Base-by-base conservation (phyloP, 2,329 filamentous ascomycete genomes). In the Xylaria sp. region DNA sequence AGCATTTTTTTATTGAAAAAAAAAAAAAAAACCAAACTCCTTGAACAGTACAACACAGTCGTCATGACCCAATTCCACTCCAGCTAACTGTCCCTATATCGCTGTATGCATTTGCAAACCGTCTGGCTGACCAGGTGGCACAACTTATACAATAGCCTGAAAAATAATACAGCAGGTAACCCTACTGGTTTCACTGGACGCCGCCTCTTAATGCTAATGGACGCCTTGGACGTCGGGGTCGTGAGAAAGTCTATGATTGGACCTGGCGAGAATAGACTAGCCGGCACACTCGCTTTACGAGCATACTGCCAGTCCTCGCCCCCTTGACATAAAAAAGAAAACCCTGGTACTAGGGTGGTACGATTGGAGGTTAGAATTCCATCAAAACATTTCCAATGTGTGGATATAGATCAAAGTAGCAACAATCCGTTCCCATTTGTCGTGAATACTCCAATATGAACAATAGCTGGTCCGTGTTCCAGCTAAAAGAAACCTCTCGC, bases 401-500 rank as follows among this genome's bases (percentile, higher is more conserved):
- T 67, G 66, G 64, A 70, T 72, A 67, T 68, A 71, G 67, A 67
- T 68, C 68, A 69, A 71, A 70, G 60, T 66, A 70, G 66, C 13
- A 63, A 60, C 58, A 71, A 72, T 70, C 72, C 72, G 67, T 54
- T 63, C 69, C 71, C 70, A 60, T 67, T 70, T 68, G 61, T 73
- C 72, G 66, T 74, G 47, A 72, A 65, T 66, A 68, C 67, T 66
- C 64, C 62, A 60, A 64, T 71, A 71, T 68, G 61, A 70, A 72
- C 64, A 71, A 68, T 21, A 46, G 65, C 64, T 59, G 64, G 67
- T 66, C 38, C 47, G 13, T 48, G 40, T 55, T 58, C 65, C 56
- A 68, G 54, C 64, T 71, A 69, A 51, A 70, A 71, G 57, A 71
- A 73, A 35, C 66, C 59, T 62, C 66, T 67, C 47, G 59, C 66